These are phyloP conservation scores for Diaporthe caulivora DNA, from an alignment of 2,329 filamentous ascomycete genomes.

Conservation along the genomic window DNA sequence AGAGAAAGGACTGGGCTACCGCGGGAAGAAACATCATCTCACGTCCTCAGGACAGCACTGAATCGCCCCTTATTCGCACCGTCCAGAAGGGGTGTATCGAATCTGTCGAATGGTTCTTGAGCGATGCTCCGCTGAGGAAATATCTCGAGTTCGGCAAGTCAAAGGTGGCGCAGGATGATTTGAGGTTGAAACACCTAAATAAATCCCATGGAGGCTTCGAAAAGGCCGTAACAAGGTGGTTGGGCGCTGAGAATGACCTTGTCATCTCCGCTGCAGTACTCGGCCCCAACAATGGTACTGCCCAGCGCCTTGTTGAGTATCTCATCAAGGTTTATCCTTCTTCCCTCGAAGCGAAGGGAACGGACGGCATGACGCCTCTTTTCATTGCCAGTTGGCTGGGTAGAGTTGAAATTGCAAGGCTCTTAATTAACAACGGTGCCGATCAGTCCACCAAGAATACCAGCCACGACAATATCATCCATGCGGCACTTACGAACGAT, in stretches of 20 bases:
- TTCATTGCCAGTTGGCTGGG: conserved; percentile 73
- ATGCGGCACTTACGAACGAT: conserved; percentile 60
- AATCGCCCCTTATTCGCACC: conserved; percentile 72
- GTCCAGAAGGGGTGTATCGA: conserved; percentile 71
- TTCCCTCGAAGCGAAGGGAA: conserved; percentile 72
- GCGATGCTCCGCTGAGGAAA: conserved; percentile 74
- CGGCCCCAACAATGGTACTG: conserved; percentile 53
- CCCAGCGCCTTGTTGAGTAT: conserved; percentile 72
- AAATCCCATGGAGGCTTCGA: conserved; percentile 73
- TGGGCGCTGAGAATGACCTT: conserved; percentile 70
- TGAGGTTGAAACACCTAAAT: conserved; percentile 71
- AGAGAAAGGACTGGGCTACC: conserved; percentile 79
- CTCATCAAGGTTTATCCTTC: conserved; percentile 73
- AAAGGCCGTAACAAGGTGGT: conserved; percentile 71
- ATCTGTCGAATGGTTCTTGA: conserved; percentile 81
- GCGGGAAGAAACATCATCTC: conserved; percentile 64
- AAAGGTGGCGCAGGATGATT: conserved; percentile 70
- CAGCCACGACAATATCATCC: conserved; percentile 75
- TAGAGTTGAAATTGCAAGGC: conserved; percentile 65
- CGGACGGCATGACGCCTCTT: conserved; percentile 74
- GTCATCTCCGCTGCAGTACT: conserved; percentile 76
- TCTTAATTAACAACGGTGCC: conserved; percentile 76
- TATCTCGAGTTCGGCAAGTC: conserved; percentile 77
- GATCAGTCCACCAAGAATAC: conserved; percentile 75
- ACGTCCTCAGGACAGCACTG: conserved; percentile 55